Percentiles rank a stretch among this genome's conserved stretches.
Conservation (phyloP, 2,329 filamentous ascomycete species). For the Phyllosticta ampelicida region DNA sequence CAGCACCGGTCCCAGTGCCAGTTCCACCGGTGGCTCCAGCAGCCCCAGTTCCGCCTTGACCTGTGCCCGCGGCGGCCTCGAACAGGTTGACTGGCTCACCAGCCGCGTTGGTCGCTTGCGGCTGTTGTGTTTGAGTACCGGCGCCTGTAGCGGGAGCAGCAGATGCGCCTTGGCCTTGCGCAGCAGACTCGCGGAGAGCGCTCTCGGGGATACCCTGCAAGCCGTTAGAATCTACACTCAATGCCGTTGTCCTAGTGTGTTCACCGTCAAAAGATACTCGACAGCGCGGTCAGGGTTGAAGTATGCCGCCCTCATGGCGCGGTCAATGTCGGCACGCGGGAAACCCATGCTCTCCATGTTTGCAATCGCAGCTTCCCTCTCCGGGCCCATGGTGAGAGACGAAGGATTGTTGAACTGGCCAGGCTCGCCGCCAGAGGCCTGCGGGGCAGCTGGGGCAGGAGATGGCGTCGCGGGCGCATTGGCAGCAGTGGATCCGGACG, state of each 20-base stretch:
- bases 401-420: conserved; percentile 59
- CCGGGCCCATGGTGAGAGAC: conserved; percentile 74
- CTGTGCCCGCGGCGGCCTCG: conserved; percentile 66
- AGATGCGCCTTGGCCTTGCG: conserved; percentile 20
- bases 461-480: conserved; percentile 42
- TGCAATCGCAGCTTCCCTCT: conserved; percentile 69
- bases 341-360: conserved; percentile 99
- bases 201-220: conserved; percentile 79
- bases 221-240: background rate
- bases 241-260: conserved; percentile 22
- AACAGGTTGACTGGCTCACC: conserved; percentile 77
- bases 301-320: conserved; percentile 90
- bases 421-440: conserved; percentile 24
- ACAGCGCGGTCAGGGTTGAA: conserved; percentile 96
- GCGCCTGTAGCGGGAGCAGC: conserved; percentile 31
- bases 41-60: conserved; percentile 35
- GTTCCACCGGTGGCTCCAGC: conserved; percentile 41
- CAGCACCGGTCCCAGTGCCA: conserved; percentile 40
- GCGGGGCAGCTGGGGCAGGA: conserved; percentile 36
- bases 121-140: conserved; percentile 6
- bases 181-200: conserved; percentile 45
- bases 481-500: conserved; percentile 38
- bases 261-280: conserved; percentile 81
- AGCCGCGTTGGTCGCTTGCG: conserved; percentile 17
- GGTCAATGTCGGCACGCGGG: conserved; percentile 73